Percentiles rank a stretch among this genome's conserved stretches.
These are phyloP conservation scores for Aspergillus japonicus DNA, from an alignment of 2,329 filamentous ascomycete genomes.

Conservation along the genomic window DNA sequence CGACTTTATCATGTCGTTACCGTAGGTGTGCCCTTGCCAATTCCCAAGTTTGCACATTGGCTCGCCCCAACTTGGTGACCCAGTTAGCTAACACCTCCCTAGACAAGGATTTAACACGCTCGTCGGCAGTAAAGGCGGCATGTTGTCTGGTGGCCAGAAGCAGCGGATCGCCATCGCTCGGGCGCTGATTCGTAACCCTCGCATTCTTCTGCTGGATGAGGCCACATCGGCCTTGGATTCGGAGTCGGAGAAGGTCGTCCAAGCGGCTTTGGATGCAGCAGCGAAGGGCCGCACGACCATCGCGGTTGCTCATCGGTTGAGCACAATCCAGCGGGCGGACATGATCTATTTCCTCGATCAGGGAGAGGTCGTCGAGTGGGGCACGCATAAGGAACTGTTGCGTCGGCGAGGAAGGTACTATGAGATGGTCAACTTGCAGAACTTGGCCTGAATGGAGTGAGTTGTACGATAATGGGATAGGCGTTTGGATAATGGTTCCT, in stretches of 20 bases:
- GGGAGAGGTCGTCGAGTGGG: conserved; percentile 76
- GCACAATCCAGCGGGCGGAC: conserved; percentile 88
- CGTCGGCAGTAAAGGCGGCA: conserved; percentile 23
- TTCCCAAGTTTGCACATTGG: too few relatives aligned
- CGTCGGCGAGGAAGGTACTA: conserved; percentile 66
- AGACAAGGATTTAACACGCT: conserved; percentile 26
- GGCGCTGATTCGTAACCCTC: conserved; percentile 36
- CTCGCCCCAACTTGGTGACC: background rate
- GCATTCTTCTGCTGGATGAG: conserved; percentile 28
- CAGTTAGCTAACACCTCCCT: background rate
- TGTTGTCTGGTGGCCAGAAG: conserved; percentile 37
- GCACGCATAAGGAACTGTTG: conserved; percentile 72
- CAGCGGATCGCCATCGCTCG: conserved; percentile 38
- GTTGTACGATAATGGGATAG: background rate
- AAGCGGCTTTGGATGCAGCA: conserved; percentile 72
- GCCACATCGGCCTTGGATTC: conserved; percentile 48
- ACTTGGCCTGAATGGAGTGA: conserved; percentile 49
- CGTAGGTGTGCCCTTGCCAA: conserved; percentile 11
- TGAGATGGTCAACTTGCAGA: conserved; percentile 75
- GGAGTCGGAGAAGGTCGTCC: conserved; percentile 51
- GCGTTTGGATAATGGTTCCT: background rate
- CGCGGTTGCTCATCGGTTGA: conserved; percentile 83
- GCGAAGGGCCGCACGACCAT: conserved; percentile 83
- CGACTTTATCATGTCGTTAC: conserved; percentile 29
- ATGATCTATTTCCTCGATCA: conserved; percentile 90